Conservation (phyloP, 768 basidiomycete genomes). For the Xerocomus spinulosus region DNA sequence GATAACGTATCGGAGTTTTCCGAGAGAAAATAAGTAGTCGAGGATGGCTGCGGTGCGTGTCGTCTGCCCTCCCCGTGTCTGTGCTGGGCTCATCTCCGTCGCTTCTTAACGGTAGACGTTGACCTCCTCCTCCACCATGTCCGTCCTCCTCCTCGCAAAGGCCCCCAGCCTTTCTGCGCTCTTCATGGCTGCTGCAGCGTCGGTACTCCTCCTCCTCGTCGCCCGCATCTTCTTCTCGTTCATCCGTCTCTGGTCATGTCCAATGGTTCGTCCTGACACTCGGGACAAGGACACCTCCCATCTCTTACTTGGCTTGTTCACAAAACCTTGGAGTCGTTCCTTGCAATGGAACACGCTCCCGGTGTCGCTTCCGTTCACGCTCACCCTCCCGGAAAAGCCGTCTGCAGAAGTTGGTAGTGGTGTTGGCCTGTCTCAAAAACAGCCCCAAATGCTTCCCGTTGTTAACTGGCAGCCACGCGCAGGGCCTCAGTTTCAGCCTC, state of each 20-base stretch:
- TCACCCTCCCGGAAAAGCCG: conserved; percentile 20
- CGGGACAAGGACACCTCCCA: conserved; percentile 15
- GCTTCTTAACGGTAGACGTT: conserved; percentile 17
- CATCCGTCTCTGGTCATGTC: conserved; percentile 27
- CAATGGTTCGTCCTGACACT: conserved; percentile 7
- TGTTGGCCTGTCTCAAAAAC: conserved; percentile 11
- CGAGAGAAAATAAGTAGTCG: conserved; percentile 23
- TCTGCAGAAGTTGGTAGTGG: conserved; percentile 7
- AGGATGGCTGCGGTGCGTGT: conserved; percentile 14
- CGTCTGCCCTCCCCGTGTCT: conserved; percentile 4
- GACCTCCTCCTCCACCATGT: conserved; percentile 16
- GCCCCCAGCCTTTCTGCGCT: conserved; percentile 27
- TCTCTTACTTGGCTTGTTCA: background rate
- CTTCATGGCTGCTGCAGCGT: conserved; percentile 30
- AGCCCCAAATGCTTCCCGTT: conserved; percentile 13
- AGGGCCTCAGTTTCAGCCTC: conserved; percentile 28
- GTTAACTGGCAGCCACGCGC: conserved; percentile 20
- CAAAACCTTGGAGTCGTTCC: conserved; percentile 16
- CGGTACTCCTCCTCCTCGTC: conserved; percentile 26
- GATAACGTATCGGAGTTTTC: conserved; percentile 20
- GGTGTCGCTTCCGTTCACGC: conserved; percentile 24
- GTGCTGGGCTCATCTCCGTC: conserved; percentile 22
- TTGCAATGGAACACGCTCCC: conserved; percentile 28
- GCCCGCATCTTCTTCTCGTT: conserved; percentile 27
- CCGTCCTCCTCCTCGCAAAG: conserved; percentile 30